Percentiles rank a stretch among this genome's conserved stretches.
Conservation (phyloP, 2,329 filamentous ascomycete genomes). For the Stromatinia cepivora region DNA sequence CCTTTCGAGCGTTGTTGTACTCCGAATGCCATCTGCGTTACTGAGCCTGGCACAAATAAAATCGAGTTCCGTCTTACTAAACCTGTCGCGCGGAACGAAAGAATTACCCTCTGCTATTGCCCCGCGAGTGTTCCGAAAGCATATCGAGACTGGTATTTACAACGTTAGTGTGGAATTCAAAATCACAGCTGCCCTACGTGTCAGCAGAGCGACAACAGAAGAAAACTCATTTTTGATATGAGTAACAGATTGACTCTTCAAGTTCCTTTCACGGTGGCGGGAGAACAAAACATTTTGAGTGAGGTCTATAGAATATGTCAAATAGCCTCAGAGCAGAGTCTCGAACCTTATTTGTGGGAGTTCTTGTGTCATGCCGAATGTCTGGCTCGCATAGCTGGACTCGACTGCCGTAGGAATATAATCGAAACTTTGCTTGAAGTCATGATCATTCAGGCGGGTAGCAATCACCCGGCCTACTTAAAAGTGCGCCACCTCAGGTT, state of each 20-base stretch:
- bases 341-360: not conserved
- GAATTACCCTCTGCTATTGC: not conserved
- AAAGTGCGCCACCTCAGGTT: fast-evolving
- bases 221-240: not conserved
- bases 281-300: fast-evolving
- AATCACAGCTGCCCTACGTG: not conserved
- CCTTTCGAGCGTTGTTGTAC: not conserved
- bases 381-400: not conserved
- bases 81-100: not conserved
- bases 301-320: not conserved
- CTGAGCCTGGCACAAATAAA: not conserved
- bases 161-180: not conserved
- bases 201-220: not conserved
- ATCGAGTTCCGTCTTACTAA: not conserved
- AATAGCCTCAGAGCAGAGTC: too few species aligned
- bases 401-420: not conserved
- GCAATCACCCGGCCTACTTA: not conserved
- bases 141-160: not conserved
- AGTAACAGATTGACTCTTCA: too few species aligned
- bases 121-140: not conserved
- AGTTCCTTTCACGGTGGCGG: not conserved
- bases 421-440: not conserved
- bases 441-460: not conserved
- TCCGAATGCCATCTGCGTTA: not conserved
- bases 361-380: not conserved